Evolutionary conservation across 2,329 filamentous ascomycete species (phyloP).

Genomic region (Fusarium falciforme): DNA sequence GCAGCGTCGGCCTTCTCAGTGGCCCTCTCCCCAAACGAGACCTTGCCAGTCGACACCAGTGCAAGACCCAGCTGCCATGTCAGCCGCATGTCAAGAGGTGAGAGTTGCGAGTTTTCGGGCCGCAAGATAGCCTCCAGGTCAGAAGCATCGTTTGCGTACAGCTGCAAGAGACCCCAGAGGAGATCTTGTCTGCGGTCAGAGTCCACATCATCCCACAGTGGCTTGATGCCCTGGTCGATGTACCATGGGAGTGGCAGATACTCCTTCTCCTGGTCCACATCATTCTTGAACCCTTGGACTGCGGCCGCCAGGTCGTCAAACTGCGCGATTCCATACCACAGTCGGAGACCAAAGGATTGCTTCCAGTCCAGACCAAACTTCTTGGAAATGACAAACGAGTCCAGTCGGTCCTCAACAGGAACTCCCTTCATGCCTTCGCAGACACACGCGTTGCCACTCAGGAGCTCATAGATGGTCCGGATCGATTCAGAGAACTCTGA

Average conservation of each 20-base stretch:
- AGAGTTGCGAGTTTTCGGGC: constrained; percentile 80
- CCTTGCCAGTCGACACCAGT: constrained; percentile 63
- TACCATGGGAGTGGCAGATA: constrained; percentile 80
- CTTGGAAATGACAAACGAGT: constrained; percentile 84
- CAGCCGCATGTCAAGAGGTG: constrained; percentile 79
- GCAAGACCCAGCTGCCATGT: constrained; percentile 87
- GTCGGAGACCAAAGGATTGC: constrained; percentile 88
- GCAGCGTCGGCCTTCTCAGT: constrained; percentile 73
- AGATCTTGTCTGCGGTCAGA: constrained; percentile 76
- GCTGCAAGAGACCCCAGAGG: constrained; percentile 86
- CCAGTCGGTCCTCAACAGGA: constrained; percentile 81
- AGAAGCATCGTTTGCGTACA: constrained; percentile 73
- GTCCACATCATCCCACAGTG: constrained; percentile 70
- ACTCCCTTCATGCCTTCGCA: constrained; percentile 81
- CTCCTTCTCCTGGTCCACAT: constrained; percentile 78
- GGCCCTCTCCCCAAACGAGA: constrained; percentile 65
- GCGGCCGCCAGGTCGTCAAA: constrained; percentile 78
- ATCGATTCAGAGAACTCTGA: constrained; percentile 89
- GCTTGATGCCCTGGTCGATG: constrained; percentile 66
- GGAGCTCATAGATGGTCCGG: constrained; percentile 87
- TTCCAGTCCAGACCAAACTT: constrained; percentile 92
- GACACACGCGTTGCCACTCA: constrained; percentile 87
- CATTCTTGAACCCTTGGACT: constrained; percentile 77
- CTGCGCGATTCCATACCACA: constrained; percentile 85
- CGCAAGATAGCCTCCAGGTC: constrained; percentile 78